Evolutionary conservation across 768 basidiomycete genomes (phyloP), one percentile per base, ranked within the genome.

Genomic region (Chlorophyllum brunneum): DNA sequence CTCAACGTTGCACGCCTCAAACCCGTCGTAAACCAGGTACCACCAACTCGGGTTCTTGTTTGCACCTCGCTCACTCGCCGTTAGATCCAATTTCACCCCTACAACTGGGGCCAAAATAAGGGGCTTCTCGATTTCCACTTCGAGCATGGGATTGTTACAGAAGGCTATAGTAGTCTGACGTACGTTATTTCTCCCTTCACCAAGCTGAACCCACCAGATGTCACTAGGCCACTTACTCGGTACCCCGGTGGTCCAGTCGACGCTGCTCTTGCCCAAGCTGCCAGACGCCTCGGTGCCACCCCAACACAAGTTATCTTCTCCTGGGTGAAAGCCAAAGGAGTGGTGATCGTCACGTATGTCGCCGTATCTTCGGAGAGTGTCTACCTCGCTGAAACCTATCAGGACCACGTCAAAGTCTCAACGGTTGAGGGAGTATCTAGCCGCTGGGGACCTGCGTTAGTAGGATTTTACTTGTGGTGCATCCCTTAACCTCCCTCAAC

Each of bases 1-100:
- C 48, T 82, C 47, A 77, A 76, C 58, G 61, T 65, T 0, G 81
- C 82, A 0, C 70, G 67, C 30, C 65, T 83, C 58, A 79, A 74
- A 31, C 88, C 87, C 3, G 83, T 80, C 1, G 85, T 85, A 34
- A 88, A 91, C 61, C 87, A 90, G 70, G 86, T 82, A n/a, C 3
- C 55, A 58, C 29, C 51, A 18, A 7, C n/a, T 18, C 20, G 13
- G 18, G 7, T 20, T 30, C 11, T 30, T 38, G 27, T 7, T 20
- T 9, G 23, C 2, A 11, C 36, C 27, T 29, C 41, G 27, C 48
- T 24, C 20, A 36, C 22, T n/a, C 1, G 23, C 33, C 22, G 18
- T 55, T 61, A 87, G 84, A 87, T 88, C 56, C 67, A 72, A 11
- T 67, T 89, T 9, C 85, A 89, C 58, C 87, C 87, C 1, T 91